Conservation (phyloP, 805 yeast genomes). For the Saccharomyces mikatae region DNA sequence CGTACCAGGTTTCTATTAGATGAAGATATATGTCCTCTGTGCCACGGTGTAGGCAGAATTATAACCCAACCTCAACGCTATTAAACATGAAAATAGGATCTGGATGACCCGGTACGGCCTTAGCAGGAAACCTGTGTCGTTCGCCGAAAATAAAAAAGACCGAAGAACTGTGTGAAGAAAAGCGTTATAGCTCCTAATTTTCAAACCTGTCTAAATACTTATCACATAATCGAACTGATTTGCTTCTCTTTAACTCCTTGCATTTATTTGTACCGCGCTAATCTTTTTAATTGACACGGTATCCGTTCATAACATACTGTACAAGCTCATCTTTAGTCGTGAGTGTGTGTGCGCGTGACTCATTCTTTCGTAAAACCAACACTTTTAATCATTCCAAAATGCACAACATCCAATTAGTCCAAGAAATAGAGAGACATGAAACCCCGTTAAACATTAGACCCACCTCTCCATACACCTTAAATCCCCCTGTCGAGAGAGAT, state of each 20-base stretch:
- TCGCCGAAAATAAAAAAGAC: slow-evolving; percentile 1
- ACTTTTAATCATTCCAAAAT: not conserved
- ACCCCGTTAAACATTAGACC: slow-evolving; percentile 70
- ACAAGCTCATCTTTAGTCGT: not conserved
- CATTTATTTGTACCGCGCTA: not conserved
- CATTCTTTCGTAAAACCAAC: not conserved
- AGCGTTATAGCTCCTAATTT: not conserved
- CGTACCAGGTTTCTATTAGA: slow-evolving; percentile 47
- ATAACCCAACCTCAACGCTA: slow-evolving; percentile 1
- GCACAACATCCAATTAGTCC: slow-evolving; percentile 8
- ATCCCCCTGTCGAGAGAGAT: slow-evolving; percentile 81
- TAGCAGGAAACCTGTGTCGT: not conserved
- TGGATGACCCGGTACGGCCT: not conserved
- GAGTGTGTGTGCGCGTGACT: not conserved
- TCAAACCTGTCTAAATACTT: not conserved
- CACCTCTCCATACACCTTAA: slow-evolving; percentile 73
- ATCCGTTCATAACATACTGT: not conserved
- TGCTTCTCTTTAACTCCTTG: not conserved
- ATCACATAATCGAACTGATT: not conserved
- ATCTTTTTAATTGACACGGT: not conserved
- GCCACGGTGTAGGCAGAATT: slow-evolving; percentile 61
- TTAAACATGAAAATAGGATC: not conserved
- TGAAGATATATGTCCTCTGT: slow-evolving; percentile 53
- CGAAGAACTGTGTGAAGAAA: not conserved
- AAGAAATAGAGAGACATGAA: slow-evolving; percentile 18